These are phyloP conservation scores for Fragaria vesca DNA, from an alignment of 306 rosid genomes.

Conservation along the genomic window DNA sequence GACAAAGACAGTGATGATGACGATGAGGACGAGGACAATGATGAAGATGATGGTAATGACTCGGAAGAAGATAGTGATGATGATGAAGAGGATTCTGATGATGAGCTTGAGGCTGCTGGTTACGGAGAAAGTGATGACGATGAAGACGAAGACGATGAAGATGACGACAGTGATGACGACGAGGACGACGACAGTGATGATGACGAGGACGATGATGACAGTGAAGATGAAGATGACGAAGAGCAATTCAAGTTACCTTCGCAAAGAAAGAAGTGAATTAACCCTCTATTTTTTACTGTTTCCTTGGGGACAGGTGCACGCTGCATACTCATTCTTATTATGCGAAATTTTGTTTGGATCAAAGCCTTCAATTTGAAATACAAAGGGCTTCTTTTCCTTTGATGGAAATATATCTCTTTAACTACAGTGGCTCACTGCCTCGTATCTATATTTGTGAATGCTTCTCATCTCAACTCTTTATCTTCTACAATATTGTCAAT, in stretches of 20 bases:
- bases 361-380: background rate
- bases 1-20: background rate
- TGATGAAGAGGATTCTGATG: slow-evolving; percentile 15
- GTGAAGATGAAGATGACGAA: background rate
- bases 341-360: background rate
- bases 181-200: background rate
- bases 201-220: too few species aligned
- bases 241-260: slow-evolving; percentile 1
- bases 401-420: background rate
- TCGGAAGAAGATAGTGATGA: slow-evolving; percentile 13
- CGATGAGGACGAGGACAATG: background rate
- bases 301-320: background rate
- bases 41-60: slow-evolving; percentile 13
- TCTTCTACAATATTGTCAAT: background rate
- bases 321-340: background rate
- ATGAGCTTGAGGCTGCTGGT: background rate
- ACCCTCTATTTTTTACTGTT: background rate
- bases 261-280: slow-evolving; percentile 10
- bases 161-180: background rate
- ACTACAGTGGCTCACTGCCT: background rate
- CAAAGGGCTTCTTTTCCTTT: background rate
- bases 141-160: background rate
- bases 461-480: background rate
- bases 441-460: background rate
- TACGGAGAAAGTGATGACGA: background rate